Evolutionary conservation across 2,329 filamentous ascomycete genomes (phyloP).

Genomic region (Hortaea werneckii): DNA sequence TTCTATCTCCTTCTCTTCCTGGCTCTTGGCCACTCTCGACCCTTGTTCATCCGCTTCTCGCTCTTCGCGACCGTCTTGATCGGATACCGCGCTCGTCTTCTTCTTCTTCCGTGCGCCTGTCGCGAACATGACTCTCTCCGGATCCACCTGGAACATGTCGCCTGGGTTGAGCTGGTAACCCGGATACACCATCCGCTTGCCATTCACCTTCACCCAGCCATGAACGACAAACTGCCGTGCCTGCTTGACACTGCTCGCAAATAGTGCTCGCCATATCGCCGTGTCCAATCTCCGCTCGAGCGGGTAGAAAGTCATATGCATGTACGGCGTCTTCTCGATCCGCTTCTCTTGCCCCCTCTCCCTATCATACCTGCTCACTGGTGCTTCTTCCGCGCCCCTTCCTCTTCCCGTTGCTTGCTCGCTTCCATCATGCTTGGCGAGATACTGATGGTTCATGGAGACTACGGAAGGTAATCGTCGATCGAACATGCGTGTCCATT

Average conservation of each 20-base stretch:
- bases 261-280: slow-evolving; percentile 87
- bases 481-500: slow-evolving; percentile 91
- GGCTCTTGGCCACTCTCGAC: neutral
- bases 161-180: slow-evolving; percentile 92
- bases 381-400: slow-evolving; percentile 48
- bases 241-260: slow-evolving; percentile 86
- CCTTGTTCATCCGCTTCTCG: slow-evolving; percentile 6
- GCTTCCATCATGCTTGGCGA: slow-evolving; percentile 73
- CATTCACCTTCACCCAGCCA: slow-evolving; percentile 89
- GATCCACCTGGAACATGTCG: slow-evolving; percentile 94
- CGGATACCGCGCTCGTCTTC: slow-evolving; percentile 17
- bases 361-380: slow-evolving; percentile 5
- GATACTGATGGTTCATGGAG: slow-evolving; percentile 70
- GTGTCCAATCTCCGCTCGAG: slow-evolving; percentile 84
- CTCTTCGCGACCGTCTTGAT: slow-evolving; percentile 12
- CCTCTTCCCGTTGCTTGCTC: slow-evolving; percentile 76
- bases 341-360: slow-evolving; percentile 10
- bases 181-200: slow-evolving; percentile 90
- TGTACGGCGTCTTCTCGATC: slow-evolving; percentile 63
- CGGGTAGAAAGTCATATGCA: slow-evolving; percentile 91
- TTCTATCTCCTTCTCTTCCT: slow-evolving; percentile 9
- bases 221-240: slow-evolving; percentile 91
- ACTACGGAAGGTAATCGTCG: slow-evolving; percentile 71
- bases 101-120: slow-evolving; percentile 54
- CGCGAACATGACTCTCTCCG: slow-evolving; percentile 77